Conservation (phyloP, 2,329 filamentous ascomycete genomes). For the Colletotrichum trifolii region DNA sequence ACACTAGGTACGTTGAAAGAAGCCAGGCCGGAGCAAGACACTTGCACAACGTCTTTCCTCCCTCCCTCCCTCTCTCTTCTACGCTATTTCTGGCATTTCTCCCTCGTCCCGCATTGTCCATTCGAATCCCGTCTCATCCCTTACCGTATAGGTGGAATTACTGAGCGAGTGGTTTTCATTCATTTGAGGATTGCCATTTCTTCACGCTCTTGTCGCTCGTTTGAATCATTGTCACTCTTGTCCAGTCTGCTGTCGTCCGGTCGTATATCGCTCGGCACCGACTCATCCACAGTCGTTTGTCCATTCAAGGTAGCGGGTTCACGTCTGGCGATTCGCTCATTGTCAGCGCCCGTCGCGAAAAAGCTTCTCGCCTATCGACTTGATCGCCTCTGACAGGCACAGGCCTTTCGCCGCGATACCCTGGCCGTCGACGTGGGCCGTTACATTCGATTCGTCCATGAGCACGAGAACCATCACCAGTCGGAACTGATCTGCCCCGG, state of each 20-base stretch:
- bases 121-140: not conserved
- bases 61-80: not conserved
- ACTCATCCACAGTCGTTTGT: not conserved
- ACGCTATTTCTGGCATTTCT: too few relatives aligned
- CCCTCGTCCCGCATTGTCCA: too few relatives aligned
- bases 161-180: not conserved
- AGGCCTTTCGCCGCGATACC: too few relatives aligned
- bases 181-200: not conserved
- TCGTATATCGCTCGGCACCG: not conserved
- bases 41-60: too few relatives aligned
- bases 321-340: too few relatives aligned
- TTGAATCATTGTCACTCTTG: not conserved
- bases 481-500: conserved; percentile 7
- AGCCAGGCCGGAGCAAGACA: too few relatives aligned
- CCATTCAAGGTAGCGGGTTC: too few relatives aligned
- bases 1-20: too few relatives aligned
- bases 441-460: not conserved
- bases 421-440: too few relatives aligned
- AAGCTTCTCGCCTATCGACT: too few relatives aligned
- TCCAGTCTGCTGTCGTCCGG: not conserved
- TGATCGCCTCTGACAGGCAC: not conserved
- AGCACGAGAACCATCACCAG: too few relatives aligned
- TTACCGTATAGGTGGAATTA: not conserved
- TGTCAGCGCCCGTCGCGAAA: too few relatives aligned
- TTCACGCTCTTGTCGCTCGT: conserved; percentile 14